phyloP scores from a whole-genome alignment of 768 basidiomycete genomes.

The Leccinum ochraceum region DNA sequence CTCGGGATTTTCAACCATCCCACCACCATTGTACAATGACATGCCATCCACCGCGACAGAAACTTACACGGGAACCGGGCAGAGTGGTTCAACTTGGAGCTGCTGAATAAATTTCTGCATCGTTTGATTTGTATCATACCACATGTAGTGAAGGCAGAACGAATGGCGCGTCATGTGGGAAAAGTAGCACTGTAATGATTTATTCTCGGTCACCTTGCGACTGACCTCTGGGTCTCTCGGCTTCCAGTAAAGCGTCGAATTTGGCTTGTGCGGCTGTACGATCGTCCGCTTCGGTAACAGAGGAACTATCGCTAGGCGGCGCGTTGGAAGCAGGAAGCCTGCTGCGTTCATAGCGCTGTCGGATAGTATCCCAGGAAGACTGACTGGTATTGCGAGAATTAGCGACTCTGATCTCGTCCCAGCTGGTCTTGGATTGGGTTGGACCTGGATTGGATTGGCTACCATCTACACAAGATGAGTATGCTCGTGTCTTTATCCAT shows the following conservation, averaged over 20 bases:
- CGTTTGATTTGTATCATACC: conserved; percentile 9
- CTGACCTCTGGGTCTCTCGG: conserved; percentile 46
- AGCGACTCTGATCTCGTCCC: conserved; percentile 66
- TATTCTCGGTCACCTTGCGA: conserved; percentile 20
- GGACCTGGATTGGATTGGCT: conserved; percentile 9
- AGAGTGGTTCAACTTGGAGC: conserved; percentile 10
- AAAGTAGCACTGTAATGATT: neutral
- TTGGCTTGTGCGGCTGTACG: conserved; percentile 50
- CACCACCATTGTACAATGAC: conserved; percentile 8
- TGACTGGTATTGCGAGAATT: conserved; percentile 43
- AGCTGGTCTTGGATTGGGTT: conserved; percentile 40
- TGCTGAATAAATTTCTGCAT: conserved; percentile 7
- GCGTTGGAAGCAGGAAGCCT: conserved; percentile 18
- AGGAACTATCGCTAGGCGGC: conserved; percentile 6
- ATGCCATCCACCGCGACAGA: conserved; percentile 10
- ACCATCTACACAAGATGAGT: conserved; percentile 7
- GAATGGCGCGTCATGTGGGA: neutral
- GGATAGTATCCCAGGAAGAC: conserved; percentile 70
- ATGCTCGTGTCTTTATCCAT: neutral
- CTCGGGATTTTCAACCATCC: conserved; percentile 6
- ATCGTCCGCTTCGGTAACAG: conserved; percentile 28
- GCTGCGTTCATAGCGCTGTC: conserved; percentile 53
- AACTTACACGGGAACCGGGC: conserved; percentile 4
- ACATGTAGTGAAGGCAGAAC: conserved; percentile 3
- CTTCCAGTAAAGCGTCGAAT: conserved; percentile 61